phyloP scores from a whole-genome alignment of 2,329 filamentous ascomycete species.

The Chaetomiaceae sp. region DNA sequence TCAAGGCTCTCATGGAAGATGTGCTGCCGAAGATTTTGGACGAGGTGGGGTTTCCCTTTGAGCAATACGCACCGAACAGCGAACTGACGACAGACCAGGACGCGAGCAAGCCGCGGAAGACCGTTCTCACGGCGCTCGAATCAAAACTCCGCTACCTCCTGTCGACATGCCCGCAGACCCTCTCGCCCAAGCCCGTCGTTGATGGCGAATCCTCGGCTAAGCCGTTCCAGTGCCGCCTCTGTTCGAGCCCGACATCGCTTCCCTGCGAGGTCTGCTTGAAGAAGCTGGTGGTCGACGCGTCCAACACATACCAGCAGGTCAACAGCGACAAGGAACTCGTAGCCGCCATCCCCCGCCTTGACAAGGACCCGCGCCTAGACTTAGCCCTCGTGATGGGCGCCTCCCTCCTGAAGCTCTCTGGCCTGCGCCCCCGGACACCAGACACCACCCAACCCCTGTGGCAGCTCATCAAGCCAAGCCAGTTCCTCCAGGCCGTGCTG shows the following conservation, averaged over 20 bases:
- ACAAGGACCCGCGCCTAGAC: slow-evolving; percentile 32
- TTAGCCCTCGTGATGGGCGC: slow-evolving; percentile 31
- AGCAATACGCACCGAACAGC: not conserved
- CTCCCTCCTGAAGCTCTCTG: slow-evolving; percentile 30
- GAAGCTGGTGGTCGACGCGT: slow-evolving; percentile 22
- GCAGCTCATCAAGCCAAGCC: slow-evolving; percentile 24
- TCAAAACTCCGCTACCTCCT: slow-evolving; percentile 43
- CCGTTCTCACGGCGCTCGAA: slow-evolving; percentile 32
- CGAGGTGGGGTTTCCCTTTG: slow-evolving; percentile 26
- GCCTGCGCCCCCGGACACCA: slow-evolving; percentile 18
- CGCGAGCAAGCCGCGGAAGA: slow-evolving; percentile 16
- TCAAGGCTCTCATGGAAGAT: slow-evolving; percentile 36
- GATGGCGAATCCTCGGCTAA: slow-evolving; percentile 21
- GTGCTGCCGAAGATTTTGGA: slow-evolving; percentile 33
- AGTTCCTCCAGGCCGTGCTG: slow-evolving; percentile 44
- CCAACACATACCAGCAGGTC: slow-evolving; percentile 23
- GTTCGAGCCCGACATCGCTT: slow-evolving; percentile 19
- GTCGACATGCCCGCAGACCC: slow-evolving; percentile 35
- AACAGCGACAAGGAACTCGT: slow-evolving; percentile 20
- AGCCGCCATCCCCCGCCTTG: slow-evolving; percentile 24
- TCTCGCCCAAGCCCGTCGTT: slow-evolving; percentile 24
- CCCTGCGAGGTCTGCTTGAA: slow-evolving; percentile 24
- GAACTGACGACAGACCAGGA: slow-evolving; percentile 14
- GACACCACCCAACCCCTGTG: slow-evolving; percentile 18
- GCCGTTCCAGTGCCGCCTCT: slow-evolving; percentile 24